Evolutionary conservation across 1,284 basidiomycete species (phyloP).

Genomic region (Cutaneotrichosporon cavernicola): DNA sequence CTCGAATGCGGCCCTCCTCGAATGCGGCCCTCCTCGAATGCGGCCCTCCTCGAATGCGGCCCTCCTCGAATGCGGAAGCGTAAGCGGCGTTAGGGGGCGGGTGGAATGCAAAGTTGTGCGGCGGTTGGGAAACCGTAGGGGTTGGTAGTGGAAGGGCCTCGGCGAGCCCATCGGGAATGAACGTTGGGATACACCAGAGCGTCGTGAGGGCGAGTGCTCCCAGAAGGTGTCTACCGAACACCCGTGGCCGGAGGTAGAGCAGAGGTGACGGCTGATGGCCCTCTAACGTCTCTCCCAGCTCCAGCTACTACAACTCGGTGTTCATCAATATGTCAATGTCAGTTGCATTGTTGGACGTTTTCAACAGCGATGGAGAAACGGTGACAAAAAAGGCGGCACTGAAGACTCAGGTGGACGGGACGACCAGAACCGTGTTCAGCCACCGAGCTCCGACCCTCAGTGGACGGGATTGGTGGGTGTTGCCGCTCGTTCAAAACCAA

Average conservation of each 20-base stretch:
- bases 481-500: too few species aligned
- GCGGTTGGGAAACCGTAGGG: not conserved
- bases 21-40: too few species aligned
- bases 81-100: not conserved
- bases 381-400: too few species aligned
- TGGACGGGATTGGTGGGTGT: too few species aligned
- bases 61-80: not conserved
- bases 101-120: not conserved
- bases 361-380: not conserved
- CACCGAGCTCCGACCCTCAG: too few species aligned
- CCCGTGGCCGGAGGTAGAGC: not conserved
- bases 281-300: not conserved
- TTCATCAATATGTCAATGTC: not conserved
- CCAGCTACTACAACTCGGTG: not conserved
- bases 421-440: too few species aligned
- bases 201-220: not conserved
- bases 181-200: not conserved
- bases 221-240: not conserved
- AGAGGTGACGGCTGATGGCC: not conserved
- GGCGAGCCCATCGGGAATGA: not conserved
- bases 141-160: not conserved
- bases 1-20: not conserved
- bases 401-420: too few species aligned
- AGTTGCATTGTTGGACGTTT: not conserved
- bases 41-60: too few species aligned